These are phyloP conservation scores for Brassica rapa DNA, from an alignment of 345 rosid species.

Conservation along the genomic window DNA sequence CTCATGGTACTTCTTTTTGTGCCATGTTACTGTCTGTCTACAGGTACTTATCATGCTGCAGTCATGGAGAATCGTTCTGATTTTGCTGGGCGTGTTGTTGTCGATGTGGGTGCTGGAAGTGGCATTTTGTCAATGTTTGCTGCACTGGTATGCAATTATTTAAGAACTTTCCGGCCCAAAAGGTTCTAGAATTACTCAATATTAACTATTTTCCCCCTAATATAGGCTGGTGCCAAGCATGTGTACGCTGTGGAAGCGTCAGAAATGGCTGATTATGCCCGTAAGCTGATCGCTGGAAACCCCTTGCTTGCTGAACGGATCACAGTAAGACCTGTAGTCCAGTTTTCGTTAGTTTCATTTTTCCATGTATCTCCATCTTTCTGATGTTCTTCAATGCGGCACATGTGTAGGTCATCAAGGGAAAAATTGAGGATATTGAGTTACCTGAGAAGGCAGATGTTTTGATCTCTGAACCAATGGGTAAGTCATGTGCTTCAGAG, in stretches of 20 bases:
- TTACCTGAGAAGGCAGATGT: slow-evolving; percentile 96
- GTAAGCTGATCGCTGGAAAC: slow-evolving; percentile 87
- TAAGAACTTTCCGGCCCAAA: background rate
- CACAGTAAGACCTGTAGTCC: slow-evolving; percentile 54
- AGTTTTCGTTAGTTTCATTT: background rate
- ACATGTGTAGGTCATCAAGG: slow-evolving; percentile 71
- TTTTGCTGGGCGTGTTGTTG: slow-evolving; percentile 79
- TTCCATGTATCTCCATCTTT: background rate
- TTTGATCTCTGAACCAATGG: slow-evolving; percentile 97
- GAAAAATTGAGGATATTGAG: slow-evolving; percentile 91
- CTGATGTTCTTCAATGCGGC: slow-evolving; percentile 20
- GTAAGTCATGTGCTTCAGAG: slow-evolving; percentile 49
- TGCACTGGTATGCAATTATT: slow-evolving; percentile 66
- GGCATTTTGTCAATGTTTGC: slow-evolving; percentile 95
- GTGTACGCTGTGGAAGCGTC: slow-evolving; percentile 98
- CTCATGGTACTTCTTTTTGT: background rate
- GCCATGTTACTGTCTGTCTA: slow-evolving; percentile 19
- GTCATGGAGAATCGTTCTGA: slow-evolving; percentile 89
- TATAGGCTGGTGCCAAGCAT: slow-evolving; percentile 97
- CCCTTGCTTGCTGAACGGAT: slow-evolving; percentile 74
- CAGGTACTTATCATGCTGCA: slow-evolving; percentile 96
- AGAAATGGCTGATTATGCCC: slow-evolving; percentile 96
- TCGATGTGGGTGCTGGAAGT: slow-evolving; percentile 99
- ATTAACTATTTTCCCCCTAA: background rate
- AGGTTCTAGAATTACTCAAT: background rate